Evolutionary conservation across 176 grass and related monocot species (phyloP), one percentile per base, ranked within the genome.

Genomic region (Phyllostachys edulis): DNA sequence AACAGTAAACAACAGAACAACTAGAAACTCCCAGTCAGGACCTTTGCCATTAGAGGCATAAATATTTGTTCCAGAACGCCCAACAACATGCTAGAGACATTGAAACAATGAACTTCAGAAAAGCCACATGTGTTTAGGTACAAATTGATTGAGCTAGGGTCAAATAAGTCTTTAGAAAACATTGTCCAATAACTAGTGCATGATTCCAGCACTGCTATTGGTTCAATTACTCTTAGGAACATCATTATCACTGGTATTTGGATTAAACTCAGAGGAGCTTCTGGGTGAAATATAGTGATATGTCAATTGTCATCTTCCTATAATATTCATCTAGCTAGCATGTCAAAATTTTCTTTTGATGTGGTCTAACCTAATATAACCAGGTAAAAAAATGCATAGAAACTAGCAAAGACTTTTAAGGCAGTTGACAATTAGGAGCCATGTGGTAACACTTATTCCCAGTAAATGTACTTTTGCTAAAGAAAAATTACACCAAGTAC

Each of bases 91-190:
- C 36, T 56, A 67, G 26, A 84, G 21, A 85, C 52, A 64, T 24
- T 63, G 34, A 89, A 79, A 69, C n/a, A 52, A 80, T 69, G 14
- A 37, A 71, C 8, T 73, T 24, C 34, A 77, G 57, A 82, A 9
- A 80, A 63, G 46, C 29, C 36, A 55, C 50, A 57, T 73, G 15
- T 29, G 39, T 67, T 84, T 66, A 55, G 26, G 24, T 29, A 57
- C 26, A 72, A 65, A 72, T 63, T 77, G 56, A 69, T 77, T 12
- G 11, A 90, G 21, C 16, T 71, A 47, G 65, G 47, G 14, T 6
- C 21, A 86, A 82, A 71, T 40, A 51, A 29, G 36, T 21, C 49
- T 20, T 85, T 85, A 76, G 27, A 80, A 34, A 85, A 85, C 63
- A 75, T 12, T 4, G 37, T 42, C 62, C 38, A 69, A 50, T 49